A percentile compares a stretch with the other conserved stretches of the same genome.
Evolutionary conservation across 1,284 basidiomycete species (phyloP).

Genomic region (Vanrija sp.): DNA sequence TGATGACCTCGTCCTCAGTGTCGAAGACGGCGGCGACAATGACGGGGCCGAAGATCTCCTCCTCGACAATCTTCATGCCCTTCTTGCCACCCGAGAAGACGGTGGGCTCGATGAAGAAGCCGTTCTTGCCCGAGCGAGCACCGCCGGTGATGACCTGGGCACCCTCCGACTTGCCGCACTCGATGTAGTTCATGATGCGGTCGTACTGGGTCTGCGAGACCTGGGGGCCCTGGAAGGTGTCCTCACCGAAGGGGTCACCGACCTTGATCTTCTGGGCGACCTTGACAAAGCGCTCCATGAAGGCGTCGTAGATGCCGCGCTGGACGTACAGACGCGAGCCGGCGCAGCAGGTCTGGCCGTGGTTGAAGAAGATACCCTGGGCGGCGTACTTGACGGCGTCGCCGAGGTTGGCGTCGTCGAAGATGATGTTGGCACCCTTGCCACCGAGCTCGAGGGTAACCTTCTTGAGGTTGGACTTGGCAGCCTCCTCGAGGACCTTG

Average conservation of each 20-base stretch:
- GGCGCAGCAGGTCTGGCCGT: slow-evolving; percentile 71
- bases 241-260: slow-evolving; percentile 66
- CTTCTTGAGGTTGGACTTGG: slow-evolving; percentile 58
- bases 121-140: slow-evolving; percentile 63
- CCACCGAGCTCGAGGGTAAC: slow-evolving; percentile 91
- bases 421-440: slow-evolving; percentile 70
- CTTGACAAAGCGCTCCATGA: slow-evolving; percentile 31
- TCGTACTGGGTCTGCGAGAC: slow-evolving; percentile 55
- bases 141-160: slow-evolving; percentile 79
- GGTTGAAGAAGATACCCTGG: slow-evolving; percentile 63
- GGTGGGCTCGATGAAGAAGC: slow-evolving; percentile 59
- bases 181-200: slow-evolving; percentile 83
- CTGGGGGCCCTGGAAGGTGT: slow-evolving; percentile 81
- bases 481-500: slow-evolving; percentile 55
- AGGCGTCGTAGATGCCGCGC: slow-evolving; percentile 68
- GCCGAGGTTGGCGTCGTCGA: slow-evolving; percentile 58
- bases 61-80: slow-evolving; percentile 79
- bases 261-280: slow-evolving; percentile 35
- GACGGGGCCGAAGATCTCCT: slow-evolving; percentile 85
- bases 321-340: slow-evolving; percentile 63
- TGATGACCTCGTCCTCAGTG: slow-evolving; percentile 71
- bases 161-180: slow-evolving; percentile 75
- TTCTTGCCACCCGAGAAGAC: slow-evolving; percentile 75
- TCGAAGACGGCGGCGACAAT: slow-evolving; percentile 59
- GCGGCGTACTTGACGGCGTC: slow-evolving; percentile 76